Evolutionary conservation across 176 grass and related monocot species (phyloP), one percentile per base, ranked within the genome.

Genomic region (maize (Zea mays)): DNA sequence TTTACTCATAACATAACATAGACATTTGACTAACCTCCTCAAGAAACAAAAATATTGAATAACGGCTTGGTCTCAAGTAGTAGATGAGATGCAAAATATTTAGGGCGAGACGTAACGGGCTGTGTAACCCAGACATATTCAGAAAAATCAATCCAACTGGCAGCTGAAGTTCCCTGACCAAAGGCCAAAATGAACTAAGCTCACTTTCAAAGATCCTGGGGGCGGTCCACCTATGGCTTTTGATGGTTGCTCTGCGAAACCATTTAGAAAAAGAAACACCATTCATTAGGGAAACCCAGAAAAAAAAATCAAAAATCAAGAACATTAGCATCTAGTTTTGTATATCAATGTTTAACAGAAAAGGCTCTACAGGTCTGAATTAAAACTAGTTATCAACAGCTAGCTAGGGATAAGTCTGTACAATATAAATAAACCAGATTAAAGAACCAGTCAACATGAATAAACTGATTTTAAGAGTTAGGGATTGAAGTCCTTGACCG

Each of bases 11-110:
- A 50, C 69, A 49, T 64, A 59, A 57, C 10, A 81, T 47, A 58
- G n/a, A 10, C 46, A 72, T 78, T 61, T 67, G 44, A 84, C 89
- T 86, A 73, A 97, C 94, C 85, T 92, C 91, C 73, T 89, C 87
- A 65, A 94, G 86, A 80, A 92, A 85, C 50, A 94, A 83, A 74
- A 92, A 98, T 58, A 92, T 92, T 39, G 95, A 98, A 55, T 92
- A 90, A 20, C 67, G 85, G 75, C 72, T 88, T 1, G 91, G 95
- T 65, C 87, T 89, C 40, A 91, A 90, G 62, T 85, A 92, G 69
- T 94, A 94, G 73, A 98, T 78, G 77, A 98, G 88, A 79, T 94
- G 85, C 62, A 85, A 62, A 17, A 89, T 60, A 48, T 98, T 90
- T 66, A 94, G 80, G 81, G 38, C 38, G 41, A 93, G 92, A 48